Base-by-base conservation (phyloP, 2,329 filamentous ascomycete genomes). In the Arthrobotrys pseudoclavata region DNA sequence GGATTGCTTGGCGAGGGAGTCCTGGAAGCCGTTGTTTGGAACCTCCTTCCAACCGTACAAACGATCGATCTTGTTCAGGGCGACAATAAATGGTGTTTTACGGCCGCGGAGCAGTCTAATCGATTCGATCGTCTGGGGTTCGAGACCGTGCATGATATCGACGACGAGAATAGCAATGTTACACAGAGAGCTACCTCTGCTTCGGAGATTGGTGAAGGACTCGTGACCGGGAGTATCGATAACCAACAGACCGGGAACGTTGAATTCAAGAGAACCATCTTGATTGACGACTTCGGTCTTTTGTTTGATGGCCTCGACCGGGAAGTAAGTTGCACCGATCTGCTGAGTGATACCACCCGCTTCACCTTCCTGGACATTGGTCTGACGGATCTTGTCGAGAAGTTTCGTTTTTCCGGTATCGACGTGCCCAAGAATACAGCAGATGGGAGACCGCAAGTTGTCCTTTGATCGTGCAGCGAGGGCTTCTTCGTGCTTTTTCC, bases 321-420 rank as follows among this genome's bases (percentile, higher is more conserved):
- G 96, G 89, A 99, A 99, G 87, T 98, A 99, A 1, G 96, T 99
- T 63, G 96, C 96, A 91, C 96, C 96, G 83, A 99, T 99, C 85
- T 99, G 96, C 86, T 99, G 96, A 6, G 96, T 99, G 83, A 99
- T 99, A 90, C 96, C 96, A 87, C 96, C 96, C 47, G 96, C 96
- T 89, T 99, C 96, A 82, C 96, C 96, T 85, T 98, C 96, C 83
- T 99, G 96, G 40, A 99, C 96, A 83, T 99, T 98, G 72, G 96
- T 98, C 85, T 97, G 94, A 82, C 96, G 92, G 83, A 99, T 93
- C 87, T 99, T 99, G 87, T 99, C 96, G 74, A 99, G 88, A 79
- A 99, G 87, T 86, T 98, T 99, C n/a, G 96, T 99, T 87, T 99
- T 99, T 84, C 96, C 96, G 53, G 96, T 99, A 90, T 99, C 96